Conservation (phyloP, 2,329 filamentous ascomycete species). For the Chrysoporthe austroafricana region DNA sequence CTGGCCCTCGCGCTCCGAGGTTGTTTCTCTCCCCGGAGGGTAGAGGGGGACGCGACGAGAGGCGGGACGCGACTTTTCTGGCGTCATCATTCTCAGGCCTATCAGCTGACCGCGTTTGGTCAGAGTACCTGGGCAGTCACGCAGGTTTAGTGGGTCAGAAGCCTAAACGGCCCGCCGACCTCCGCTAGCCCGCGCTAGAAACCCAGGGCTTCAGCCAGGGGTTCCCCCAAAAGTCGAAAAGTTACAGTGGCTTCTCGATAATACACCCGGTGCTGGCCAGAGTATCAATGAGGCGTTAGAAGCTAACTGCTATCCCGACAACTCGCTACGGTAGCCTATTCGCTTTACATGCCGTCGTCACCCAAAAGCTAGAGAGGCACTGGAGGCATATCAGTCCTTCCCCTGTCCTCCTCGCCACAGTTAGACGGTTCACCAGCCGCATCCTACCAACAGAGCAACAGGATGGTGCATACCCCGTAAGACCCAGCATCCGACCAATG, state of each 20-base stretch:
- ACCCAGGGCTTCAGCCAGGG: not conserved
- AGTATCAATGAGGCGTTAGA: not conserved
- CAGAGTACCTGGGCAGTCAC: slow-evolving; percentile 11
- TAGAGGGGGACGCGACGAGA: slow-evolving; percentile 45
- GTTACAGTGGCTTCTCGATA: not conserved
- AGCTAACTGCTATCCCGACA: not conserved
- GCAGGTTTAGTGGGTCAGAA: not conserved
- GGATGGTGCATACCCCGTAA: not conserved
- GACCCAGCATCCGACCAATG: slow-evolving; percentile 38
- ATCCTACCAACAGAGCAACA: not conserved
- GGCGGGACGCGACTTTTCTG: slow-evolving; percentile 38
- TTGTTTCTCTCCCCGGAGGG: too few relatives aligned
- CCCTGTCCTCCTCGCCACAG: not conserved
- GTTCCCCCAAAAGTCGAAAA: not conserved
- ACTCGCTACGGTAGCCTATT: not conserved
- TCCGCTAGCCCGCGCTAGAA: not conserved
- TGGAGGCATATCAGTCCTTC: not conserved
- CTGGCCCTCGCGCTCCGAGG: not conserved
- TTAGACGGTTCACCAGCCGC: not conserved
- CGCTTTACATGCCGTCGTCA: not conserved
- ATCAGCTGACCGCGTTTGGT: slow-evolving; percentile 46
- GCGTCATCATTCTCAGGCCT: slow-evolving; percentile 37
- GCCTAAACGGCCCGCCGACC: not conserved
- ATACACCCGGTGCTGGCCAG: not conserved
- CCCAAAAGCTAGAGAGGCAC: not conserved